Evolutionary conservation across 2,329 filamentous ascomycete species (phyloP), one percentile per base, ranked within the genome.

Genomic region (Verticillium nonalfalfae): DNA sequence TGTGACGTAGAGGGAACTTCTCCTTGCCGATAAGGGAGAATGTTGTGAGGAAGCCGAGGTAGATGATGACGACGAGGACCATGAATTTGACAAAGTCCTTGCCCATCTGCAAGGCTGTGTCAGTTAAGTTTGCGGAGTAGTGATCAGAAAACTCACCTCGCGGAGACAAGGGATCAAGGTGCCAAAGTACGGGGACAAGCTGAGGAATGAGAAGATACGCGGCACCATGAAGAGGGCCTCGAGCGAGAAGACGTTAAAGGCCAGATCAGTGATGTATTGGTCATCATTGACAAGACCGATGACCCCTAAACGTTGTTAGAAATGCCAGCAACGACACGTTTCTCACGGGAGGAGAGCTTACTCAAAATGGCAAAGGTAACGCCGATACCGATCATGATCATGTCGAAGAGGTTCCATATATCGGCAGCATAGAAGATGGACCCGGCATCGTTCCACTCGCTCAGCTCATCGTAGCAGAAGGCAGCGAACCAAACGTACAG

Each of bases 181-280:
- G 52, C 91, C 93, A 83, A 95, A 97, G 72, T 96, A 97, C 1
- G 91, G 91, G 68, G 92, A 92, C 65, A 97, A 75, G 71, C 90
- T 94, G 65, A 97, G 81, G 59, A 97, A 83, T 14, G 93, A 96
- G 76, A 90, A 96, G 67, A 96, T 90, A 63, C 91, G 88, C 15
- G 93, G 93, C 21, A 97, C 90, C 74, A 97, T 88, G 72, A 97
- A 94, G 10, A 97, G 81, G 0, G 92, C 93, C 73, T 97, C 91
- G 14, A 97, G 80, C 0, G 92, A 89, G 26, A 97, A 79, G n/a
- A 97, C 88, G 70, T 97, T 91, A 72, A 97, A 97, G 1, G 92
- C 88, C 3, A 89, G 80, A 63, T 95, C 89, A 56, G 89, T 89
- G n/a, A 91, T 83, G 15, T 80, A 74, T 10, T 78, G 74, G 65